phyloP scores from a whole-genome alignment of 2,329 filamentous ascomycete species.

The Calonectria pteridis region DNA sequence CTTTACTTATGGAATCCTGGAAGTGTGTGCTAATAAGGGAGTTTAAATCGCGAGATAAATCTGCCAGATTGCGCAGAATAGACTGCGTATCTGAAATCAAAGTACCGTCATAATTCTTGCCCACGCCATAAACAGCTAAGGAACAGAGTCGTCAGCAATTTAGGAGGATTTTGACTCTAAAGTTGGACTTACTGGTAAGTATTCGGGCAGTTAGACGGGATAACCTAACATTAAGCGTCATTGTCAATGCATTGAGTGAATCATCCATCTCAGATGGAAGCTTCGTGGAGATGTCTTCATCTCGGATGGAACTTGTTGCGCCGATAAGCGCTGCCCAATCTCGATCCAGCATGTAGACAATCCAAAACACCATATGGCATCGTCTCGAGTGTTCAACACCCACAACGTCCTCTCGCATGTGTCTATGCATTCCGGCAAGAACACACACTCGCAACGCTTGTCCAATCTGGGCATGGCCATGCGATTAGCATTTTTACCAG shows the following conservation, averaged over 20 bases:
- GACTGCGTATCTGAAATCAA: constrained; percentile 46
- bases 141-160: neutral
- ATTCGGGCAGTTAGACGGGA: constrained; percentile 42
- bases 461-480: constrained; percentile 39
- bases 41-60: constrained; percentile 43
- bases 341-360: constrained; percentile 46
- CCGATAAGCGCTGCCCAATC: constrained; percentile 46
- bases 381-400: constrained; percentile 41
- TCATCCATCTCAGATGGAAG: constrained; percentile 45
- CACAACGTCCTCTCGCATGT: constrained; percentile 40
- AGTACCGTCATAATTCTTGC: constrained; percentile 44
- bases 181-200: constrained; percentile 28
- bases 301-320: constrained; percentile 43
- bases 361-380: constrained; percentile 48
- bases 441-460: constrained; percentile 50
- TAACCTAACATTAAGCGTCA: constrained; percentile 44
- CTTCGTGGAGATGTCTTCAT: constrained; percentile 48
- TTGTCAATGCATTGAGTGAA: constrained; percentile 40
- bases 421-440: constrained; percentile 46
- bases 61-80: constrained; percentile 42
- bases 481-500: neutral
- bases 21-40: constrained; percentile 44
- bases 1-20: constrained; percentile 45
- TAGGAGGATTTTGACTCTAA: accelerated
- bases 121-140: constrained; percentile 44